Conservation (phyloP, 2,329 filamentous ascomycete genomes). For the Apiospora arundinis region DNA sequence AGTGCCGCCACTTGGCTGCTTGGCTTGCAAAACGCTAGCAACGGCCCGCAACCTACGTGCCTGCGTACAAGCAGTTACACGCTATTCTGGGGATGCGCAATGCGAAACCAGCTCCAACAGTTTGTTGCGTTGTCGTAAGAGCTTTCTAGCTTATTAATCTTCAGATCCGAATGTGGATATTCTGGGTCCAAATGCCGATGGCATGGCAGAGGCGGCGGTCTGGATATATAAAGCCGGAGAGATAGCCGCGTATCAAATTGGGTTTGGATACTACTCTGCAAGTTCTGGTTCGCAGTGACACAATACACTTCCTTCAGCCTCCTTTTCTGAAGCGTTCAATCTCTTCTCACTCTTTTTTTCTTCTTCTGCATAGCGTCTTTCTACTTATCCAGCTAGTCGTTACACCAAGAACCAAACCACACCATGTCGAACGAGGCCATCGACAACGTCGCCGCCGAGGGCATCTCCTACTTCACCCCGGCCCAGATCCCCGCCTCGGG, state of each 20-base stretch:
- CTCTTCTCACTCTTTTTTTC: background rate
- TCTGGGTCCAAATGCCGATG: background rate
- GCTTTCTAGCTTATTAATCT: background rate
- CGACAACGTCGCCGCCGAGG: constrained; percentile 36
- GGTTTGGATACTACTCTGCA: background rate
- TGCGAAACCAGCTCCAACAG: background rate
- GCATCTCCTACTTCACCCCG: constrained; percentile 51
- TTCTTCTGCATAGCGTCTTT: no score
- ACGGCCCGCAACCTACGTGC: constrained; percentile 6
- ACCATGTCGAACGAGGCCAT: constrained; percentile 26
- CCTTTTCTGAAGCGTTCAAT: background rate
- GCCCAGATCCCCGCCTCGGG: constrained; percentile 47
- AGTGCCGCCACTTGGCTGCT: background rate
- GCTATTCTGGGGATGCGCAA: background rate
- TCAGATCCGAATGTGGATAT: background rate
- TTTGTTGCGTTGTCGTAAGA: background rate
- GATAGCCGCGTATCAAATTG: background rate
- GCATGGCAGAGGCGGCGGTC: background rate
- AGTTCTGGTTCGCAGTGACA: background rate
- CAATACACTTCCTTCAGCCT: background rate
- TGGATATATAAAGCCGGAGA: background rate
- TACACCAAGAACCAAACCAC: background rate
- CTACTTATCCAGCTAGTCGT: no score
- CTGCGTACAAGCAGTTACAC: background rate
- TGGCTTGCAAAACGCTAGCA: background rate